Base-by-base conservation (phyloP, 202 grass and related monocot genomes). In the Schoenoplectus tabernaemontani region DNA sequence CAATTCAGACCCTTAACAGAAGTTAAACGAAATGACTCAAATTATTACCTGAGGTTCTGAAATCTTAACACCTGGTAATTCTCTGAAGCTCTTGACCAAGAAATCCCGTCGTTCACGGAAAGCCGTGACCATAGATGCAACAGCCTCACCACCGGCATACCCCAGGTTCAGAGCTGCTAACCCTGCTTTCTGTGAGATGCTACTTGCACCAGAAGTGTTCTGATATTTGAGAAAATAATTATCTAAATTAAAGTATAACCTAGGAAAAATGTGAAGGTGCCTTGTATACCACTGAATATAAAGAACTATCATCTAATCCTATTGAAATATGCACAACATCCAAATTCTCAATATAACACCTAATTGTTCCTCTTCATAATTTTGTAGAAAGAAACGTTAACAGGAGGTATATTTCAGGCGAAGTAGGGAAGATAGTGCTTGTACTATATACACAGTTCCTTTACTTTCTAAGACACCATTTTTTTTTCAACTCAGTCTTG, bases 111-210 rank as follows among this genome's bases (percentile, higher is more conserved):
- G 88, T 80, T 93, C 90, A 80, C 88, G 85, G 77, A 97, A 97
- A 82, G 93, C 93, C 87, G 89, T 97, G 56, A 93, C 93, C 93
- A 97, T 97, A 19, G 90, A 81, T 33, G 90, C 83, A 70, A 97
- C 88, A 22, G 90, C 87, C 85, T 93, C 93, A 76, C 93, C 93
- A 34, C 93, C 93, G 0, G 88, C 93, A 86, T 91, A 97, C 8
- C 93, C 93, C 58, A 97, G 83, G 79, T 87, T 91, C 60, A 97
- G 85, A 80, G 90, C 93, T 79, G 93, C 93, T 76, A 97, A 83
- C 24, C 93, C 90, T 77, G 93, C 93, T 88, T 97, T 97, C 79
- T 97, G 93, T 8, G 93, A 97, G 82, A 97, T 93, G 75, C 90
- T 97, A 86, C 90, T 91, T 80, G 93, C 93, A 23, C 93, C 90